phyloP scores from a whole-genome alignment of 768 basidiomycete species.

The Lepiota subincarnata region DNA sequence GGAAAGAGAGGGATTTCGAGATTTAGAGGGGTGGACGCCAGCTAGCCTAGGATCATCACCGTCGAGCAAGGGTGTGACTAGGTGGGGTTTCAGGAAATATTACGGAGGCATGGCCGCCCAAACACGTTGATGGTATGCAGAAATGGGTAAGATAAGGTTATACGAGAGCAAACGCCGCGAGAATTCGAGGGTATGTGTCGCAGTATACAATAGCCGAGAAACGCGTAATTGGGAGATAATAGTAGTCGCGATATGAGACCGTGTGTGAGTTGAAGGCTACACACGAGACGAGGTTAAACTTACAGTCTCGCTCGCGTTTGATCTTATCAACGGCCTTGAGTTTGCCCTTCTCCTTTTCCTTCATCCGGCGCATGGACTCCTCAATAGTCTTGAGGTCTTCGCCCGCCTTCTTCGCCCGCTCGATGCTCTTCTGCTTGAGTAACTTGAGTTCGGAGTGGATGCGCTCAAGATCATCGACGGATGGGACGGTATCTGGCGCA shows the following conservation, averaged over 20 bases:
- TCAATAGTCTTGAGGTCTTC: conserved; percentile 72
- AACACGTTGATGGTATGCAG: not conserved
- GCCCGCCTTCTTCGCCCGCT: conserved; percentile 68
- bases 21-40: conserved; percentile 33
- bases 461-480: conserved; percentile 65
- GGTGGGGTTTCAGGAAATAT: not conserved
- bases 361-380: conserved; percentile 72
- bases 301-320: conserved; percentile 74
- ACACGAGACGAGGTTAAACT: conserved; percentile 33
- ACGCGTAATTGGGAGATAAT: conserved; percentile 14
- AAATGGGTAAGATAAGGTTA: not conserved
- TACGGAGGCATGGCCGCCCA: not conserved
- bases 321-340: conserved; percentile 65
- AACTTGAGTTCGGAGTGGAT: conserved; percentile 58
- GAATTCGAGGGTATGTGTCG: not conserved
- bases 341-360: conserved; percentile 74
- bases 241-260: conserved; percentile 11
- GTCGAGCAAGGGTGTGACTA: conserved; percentile 42
- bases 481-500: conserved; percentile 62
- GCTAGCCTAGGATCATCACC: conserved; percentile 44
- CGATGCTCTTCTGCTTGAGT: conserved; percentile 50
- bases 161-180: not conserved
- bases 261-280: conserved; percentile 18
- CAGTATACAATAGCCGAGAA: conserved; percentile 23
- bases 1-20: conserved; percentile 45